Evolutionary conservation across 805 yeast genomes (phyloP), one percentile per base, ranked within the genome.

Genomic region (Blastobotrys robertii): DNA sequence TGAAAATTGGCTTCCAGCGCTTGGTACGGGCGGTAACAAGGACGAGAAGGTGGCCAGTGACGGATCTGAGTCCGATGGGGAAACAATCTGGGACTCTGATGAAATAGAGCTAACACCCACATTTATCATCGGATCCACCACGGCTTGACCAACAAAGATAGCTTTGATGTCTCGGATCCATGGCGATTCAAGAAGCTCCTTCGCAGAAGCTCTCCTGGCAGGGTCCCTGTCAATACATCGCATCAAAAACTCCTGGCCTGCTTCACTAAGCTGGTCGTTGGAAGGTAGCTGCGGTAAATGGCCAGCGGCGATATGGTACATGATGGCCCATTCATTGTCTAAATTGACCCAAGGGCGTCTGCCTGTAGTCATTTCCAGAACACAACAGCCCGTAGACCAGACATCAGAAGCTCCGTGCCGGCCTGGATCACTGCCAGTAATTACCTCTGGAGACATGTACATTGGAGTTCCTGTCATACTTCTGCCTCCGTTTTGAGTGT

Each of bases 391-490:
- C 34, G 90, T 67, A 0, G 98, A 86, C 98, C 98, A 92, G 30
- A 92, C 84, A 64, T 92, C 98, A 45, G 69, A 73, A 2, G 79
- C 77, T 2, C 88, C 88, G 50, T 71, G 74, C 43, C 69, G 67
- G 30, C 80, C 81, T 1, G 72, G 57, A 1, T 71, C 62, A 4
- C 74, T 69, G 2, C 97, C 97, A 1, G 92, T 84, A 45, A 92
- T 85, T 0, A 85, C 84, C 56, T 92, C 98, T 0, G 98, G 98
- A 0, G 97, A 86, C 97, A 92, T 90, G 64, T 92, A 92, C 97
- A 90, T 92, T 11, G 97, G 97, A 0, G 98, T 92, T 33, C 98
- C 98, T 2, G 94, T 79, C 69, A 83, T 72, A 25, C 74, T 67
- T 11, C 49, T 44, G 5, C 45, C 60, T 0, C 50, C 36, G 31